These are phyloP conservation scores for Nidularia sp. DNA, from an alignment of 768 basidiomycete genomes.

Conservation along the genomic window DNA sequence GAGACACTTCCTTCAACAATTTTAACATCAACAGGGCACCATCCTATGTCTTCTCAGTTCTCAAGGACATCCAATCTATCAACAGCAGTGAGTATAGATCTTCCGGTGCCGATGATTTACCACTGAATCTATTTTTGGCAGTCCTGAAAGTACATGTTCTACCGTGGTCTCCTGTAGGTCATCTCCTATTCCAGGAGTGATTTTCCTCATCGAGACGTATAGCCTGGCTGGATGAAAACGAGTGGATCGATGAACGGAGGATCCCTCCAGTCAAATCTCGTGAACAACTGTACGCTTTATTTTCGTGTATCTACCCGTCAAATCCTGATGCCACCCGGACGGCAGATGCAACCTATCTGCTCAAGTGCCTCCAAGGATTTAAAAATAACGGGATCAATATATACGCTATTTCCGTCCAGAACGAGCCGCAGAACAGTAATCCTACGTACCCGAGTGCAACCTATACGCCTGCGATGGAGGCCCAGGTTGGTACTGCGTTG, in stretches of 20 bases:
- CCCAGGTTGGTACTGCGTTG: constrained; percentile 50
- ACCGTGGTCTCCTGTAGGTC: constrained; percentile 72
- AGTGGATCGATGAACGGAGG: constrained; percentile 67
- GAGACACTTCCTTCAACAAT: constrained; percentile 51
- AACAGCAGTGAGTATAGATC: constrained; percentile 33
- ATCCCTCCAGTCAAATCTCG: constrained; percentile 44
- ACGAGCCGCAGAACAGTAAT: constrained; percentile 54
- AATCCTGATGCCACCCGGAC: too few relatives aligned
- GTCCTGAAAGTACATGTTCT: constrained; percentile 50
- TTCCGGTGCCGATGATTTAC: background rate
- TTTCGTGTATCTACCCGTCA: background rate
- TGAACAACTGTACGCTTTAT: constrained; percentile 37
- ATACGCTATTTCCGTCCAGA: constrained; percentile 65
- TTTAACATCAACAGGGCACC: constrained; percentile 61
- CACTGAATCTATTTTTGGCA: constrained; percentile 1
- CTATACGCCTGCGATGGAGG: constrained; percentile 53
- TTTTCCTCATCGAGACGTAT: constrained; percentile 3
- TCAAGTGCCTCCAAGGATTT: constrained; percentile 72
- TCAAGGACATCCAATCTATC: constrained; percentile 59
- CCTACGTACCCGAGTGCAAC: constrained; percentile 65
- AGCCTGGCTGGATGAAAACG: constrained; percentile 82
- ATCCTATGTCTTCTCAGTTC: constrained; percentile 56
- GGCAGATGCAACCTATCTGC: constrained; percentile 66
- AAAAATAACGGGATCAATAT: constrained; percentile 52
- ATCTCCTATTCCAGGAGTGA: background rate